Conservation (phyloP, 2,329 filamentous ascomycete genomes). For the Fusarium sp. region DNA sequence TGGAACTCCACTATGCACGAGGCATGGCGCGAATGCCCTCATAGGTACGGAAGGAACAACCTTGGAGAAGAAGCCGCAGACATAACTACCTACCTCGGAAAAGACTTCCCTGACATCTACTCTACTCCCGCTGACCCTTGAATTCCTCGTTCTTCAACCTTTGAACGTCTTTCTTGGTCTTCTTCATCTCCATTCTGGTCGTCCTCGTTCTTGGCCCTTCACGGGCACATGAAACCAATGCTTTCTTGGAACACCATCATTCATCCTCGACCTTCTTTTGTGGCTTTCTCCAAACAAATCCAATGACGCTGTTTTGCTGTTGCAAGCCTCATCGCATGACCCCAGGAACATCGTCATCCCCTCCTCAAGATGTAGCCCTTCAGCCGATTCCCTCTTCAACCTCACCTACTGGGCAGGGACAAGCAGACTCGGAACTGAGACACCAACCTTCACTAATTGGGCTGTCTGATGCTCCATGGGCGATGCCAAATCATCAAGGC, state of each 20-base stretch:
- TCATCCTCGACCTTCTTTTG: not conserved
- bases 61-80: not conserved
- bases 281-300: not conserved
- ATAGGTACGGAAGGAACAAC: not conserved
- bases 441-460: conserved; percentile 21
- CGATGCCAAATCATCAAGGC: conserved; percentile 2
- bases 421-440: not conserved
- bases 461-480: conserved; percentile 26
- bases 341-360: not conserved
- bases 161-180: conserved; percentile 4
- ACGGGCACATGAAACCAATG: not conserved
- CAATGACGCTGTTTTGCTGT: conserved; percentile 42
- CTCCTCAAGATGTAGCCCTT: conserved; percentile 7
- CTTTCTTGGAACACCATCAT: conserved; percentile 32
- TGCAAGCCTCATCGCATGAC: conserved; percentile 29
- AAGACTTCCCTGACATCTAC: no score
- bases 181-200: conserved; percentile 7
- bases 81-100: not conserved
- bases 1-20: not conserved
- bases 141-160: conserved; percentile 4
- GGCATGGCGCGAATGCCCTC: not conserved
- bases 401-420: not conserved
- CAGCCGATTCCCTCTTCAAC: not conserved
- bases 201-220: not conserved
- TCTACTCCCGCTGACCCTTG: not conserved